Evolutionary conservation across 1,284 basidiomycete species (phyloP).

Genomic region (Anthracocystis setariae): DNA sequence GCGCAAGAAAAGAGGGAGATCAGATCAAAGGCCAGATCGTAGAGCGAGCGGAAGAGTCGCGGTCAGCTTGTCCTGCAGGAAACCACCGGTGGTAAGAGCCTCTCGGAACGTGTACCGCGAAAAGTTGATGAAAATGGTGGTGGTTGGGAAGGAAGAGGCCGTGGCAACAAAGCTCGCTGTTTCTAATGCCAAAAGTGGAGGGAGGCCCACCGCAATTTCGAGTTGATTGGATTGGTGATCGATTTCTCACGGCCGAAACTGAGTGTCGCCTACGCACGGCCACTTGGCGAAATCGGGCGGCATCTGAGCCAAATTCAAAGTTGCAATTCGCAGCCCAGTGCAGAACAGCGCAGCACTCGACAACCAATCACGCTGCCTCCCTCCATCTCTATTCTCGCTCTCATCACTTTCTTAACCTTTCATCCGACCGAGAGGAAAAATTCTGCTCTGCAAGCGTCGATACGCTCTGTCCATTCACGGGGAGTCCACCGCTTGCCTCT

Average conservation of each 20-base stretch:
- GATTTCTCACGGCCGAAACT: slow-evolving; percentile 2
- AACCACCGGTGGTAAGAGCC: no score
- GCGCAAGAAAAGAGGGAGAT: background rate
- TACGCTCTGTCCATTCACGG: background rate
- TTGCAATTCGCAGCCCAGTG: background rate
- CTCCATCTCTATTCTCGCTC: slow-evolving; percentile 15
- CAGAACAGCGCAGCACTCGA: slow-evolving; percentile 1
- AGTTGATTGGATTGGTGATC: slow-evolving; percentile 1
- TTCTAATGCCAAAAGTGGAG: no score
- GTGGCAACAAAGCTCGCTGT: no score
- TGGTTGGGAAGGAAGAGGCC: slow-evolving; percentile 1
- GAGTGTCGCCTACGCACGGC: background rate
- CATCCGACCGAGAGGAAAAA: slow-evolving; percentile 18
- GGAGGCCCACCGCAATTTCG: no score
- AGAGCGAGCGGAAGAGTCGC: no score
- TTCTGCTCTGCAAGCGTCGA: slow-evolving; percentile 6
- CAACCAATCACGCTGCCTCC: slow-evolving; percentile 21
- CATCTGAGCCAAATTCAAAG: slow-evolving; percentile 5
- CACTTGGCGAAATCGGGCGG: background rate
- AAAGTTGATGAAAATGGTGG: background rate
- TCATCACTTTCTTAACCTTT: slow-evolving; percentile 8
- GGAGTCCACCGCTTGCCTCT: background rate
- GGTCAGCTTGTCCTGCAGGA: background rate
- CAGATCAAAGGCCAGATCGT: background rate
- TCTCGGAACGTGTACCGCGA: no score